Base-by-base conservation (phyloP, 257 asterid genomes). In the Verbena officinalis region DNA sequence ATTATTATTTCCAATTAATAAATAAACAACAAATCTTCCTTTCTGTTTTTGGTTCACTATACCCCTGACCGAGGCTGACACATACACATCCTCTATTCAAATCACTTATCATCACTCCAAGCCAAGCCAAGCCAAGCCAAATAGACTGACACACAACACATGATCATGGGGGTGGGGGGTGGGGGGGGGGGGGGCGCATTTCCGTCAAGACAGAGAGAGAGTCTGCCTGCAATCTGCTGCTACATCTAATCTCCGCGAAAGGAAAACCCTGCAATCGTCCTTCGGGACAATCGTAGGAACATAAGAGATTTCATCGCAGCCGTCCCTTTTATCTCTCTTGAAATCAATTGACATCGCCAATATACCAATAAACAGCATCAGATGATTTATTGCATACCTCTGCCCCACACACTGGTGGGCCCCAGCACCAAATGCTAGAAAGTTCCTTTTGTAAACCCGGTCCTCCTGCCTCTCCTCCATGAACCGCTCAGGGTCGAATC, bases 351-450 rank as follows among this genome's bases (percentile, higher is more conserved):
- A 54, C 7, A 80, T 70, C 14, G 86, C 74, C 34, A 89, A 84
- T 84, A 87, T 62, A 0, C 91, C 96, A 11, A 92, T 77, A 71
- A 92, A 87, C 3, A 92, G 69, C 87, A 77, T 78, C 64, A 89
- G 73, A 21, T 89, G 96, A 50, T 87, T 93, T 0, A 87, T 70
- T 0, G 97, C 98, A 38, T 93, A 93, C 83, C 86, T 85, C 84
- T 89, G 97, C 13, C 98, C 98, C 78, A 89, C 94, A 48, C 98
- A 93, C 52, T 81, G 93, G 72, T 93, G 97, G 80, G 97, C 57
- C 79, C 98, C 98, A 12, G 98, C 96, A 16, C 98, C 98, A 7
- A 89, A 93, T 0, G 86, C 97, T 1, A 93, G 77, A 62, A 55
- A 93, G 70, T 89, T 89, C 80, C 72, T 82, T 70, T 81, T 92